phyloP scores from a whole-genome alignment of 2,329 filamentous ascomycete genomes.

The Calonectria hongkongensis region DNA sequence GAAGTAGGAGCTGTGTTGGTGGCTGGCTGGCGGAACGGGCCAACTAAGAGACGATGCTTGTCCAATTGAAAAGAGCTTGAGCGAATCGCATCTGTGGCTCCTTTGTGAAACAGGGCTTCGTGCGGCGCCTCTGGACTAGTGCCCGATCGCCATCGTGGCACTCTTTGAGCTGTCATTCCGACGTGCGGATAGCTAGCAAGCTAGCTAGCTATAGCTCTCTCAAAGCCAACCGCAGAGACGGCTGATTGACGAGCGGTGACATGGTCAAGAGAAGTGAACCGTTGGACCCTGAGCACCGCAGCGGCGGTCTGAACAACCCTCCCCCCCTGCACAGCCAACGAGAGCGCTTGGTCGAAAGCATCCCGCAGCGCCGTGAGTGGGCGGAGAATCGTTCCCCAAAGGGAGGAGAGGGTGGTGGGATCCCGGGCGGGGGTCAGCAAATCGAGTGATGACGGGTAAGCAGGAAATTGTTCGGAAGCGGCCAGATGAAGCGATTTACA shows the following conservation, averaged over 20 bases:
- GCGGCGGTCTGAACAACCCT: background rate
- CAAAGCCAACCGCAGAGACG: background rate
- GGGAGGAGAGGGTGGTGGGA: slow-evolving; percentile 9
- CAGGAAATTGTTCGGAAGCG: slow-evolving; percentile 11
- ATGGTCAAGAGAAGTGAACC: background rate
- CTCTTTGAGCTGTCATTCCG: background rate
- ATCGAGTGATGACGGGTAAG: slow-evolving; percentile 22
- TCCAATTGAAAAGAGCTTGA: background rate
- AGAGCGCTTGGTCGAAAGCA: background rate
- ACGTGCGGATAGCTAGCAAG: background rate
- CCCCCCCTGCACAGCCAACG: background rate
- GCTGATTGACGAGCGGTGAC: background rate
- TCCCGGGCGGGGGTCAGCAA: slow-evolving; percentile 28
- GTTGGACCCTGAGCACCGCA: background rate
- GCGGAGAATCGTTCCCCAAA: slow-evolving; percentile 21
- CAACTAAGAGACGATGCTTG: background rate
- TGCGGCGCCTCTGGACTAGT: background rate
- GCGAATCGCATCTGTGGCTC: slow-evolving; percentile 6
- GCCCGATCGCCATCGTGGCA: slow-evolving; percentile 1
- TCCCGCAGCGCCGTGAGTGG: slow-evolving; percentile 9
- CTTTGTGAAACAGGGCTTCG: background rate
- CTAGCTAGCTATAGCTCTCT: background rate
- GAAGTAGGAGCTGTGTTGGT: background rate
- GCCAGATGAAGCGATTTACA: background rate
- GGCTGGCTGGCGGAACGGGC: background rate